Conservation (phyloP, 1,139 yeast species). For the Spathaspora sp. region DNA sequence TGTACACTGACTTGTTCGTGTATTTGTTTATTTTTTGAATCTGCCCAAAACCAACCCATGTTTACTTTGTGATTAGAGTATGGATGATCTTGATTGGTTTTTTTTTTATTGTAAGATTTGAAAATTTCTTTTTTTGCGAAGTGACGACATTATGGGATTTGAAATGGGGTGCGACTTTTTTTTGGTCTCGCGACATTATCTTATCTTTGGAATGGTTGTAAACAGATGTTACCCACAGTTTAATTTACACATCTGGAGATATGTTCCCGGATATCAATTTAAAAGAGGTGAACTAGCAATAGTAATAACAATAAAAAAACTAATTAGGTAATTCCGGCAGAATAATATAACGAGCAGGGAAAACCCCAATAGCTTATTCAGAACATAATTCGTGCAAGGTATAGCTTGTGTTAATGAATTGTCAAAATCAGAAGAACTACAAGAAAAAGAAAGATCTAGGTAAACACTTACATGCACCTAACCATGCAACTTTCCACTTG, state of each 20-base stretch:
- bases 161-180: neutral
- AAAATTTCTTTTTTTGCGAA: neutral
- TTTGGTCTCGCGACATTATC: neutral
- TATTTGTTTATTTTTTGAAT: constrained; percentile 14
- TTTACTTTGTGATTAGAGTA: neutral
- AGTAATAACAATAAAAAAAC: no score
- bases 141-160: neutral
- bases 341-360: no score
- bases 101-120: neutral
- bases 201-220: neutral
- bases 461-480: no score
- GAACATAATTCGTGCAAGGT: no score
- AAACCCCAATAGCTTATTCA: neutral
- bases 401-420: no score
- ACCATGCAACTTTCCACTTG: no score
- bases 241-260: neutral
- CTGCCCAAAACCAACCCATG: constrained; percentile 91
- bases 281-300: no score
- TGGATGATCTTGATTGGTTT: neutral
- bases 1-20: neutral
- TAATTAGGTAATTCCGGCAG: no score
- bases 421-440: no score
- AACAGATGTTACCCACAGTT: no score
- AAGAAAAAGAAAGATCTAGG: no score
- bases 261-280: no score